Evolutionary conservation across 208 protist genomes (phyloP).

Genomic region (Crithidia expoeki): DNA sequence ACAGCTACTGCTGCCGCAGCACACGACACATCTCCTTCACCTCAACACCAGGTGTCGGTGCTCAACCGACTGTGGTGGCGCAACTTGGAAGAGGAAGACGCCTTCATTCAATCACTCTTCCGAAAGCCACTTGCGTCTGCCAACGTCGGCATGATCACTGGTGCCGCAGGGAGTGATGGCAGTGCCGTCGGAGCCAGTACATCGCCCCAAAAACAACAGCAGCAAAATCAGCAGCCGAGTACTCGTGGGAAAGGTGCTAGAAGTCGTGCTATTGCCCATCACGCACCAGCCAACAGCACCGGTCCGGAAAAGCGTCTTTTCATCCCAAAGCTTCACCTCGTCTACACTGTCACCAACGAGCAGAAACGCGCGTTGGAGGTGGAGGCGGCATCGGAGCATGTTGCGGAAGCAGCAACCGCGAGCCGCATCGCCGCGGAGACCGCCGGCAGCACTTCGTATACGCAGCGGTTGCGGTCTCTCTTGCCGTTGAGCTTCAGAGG

Average conservation of each 20-base stretch:
- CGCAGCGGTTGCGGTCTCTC: slow-evolving; percentile 12
- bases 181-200: not conserved
- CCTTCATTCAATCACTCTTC: slow-evolving; percentile 10
- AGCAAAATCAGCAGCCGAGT: not conserved
- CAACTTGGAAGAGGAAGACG: slow-evolving; percentile 8
- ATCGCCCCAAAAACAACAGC: not conserved
- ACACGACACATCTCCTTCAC: not conserved
- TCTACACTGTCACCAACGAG: slow-evolving; percentile 8
- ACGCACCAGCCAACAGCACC: slow-evolving; percentile 16
- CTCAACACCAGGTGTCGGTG: slow-evolving; percentile 7
- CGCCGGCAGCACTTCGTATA: not conserved
- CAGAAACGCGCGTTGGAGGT: slow-evolving; percentile 3
- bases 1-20: not conserved
- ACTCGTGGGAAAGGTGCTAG: not conserved
- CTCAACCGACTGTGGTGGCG: slow-evolving; percentile 8
- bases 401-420: not conserved
- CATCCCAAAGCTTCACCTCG: slow-evolving; percentile 12
- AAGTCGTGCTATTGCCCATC: not conserved
- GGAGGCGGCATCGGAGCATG: not conserved
- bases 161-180: not conserved
- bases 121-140: not conserved
- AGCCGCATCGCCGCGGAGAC: not conserved
- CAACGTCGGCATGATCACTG: slow-evolving; percentile 9
- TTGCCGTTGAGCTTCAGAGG: not conserved
- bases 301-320: not conserved